phyloP scores from a whole-genome alignment of 73 alveolate genomes.

The Uronychia setigera region DNA sequence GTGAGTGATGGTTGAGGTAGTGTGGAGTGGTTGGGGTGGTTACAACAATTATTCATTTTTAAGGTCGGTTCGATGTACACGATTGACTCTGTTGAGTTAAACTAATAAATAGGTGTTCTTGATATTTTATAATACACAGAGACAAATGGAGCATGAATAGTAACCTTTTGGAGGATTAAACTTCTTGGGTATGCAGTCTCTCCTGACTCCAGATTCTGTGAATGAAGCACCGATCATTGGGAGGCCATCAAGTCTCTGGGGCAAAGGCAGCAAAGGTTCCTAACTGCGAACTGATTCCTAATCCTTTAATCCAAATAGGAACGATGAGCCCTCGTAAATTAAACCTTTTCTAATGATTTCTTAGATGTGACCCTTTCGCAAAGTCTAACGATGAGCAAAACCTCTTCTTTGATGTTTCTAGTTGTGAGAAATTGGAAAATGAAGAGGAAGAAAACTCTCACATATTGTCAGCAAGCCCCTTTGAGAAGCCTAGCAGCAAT shows the following conservation, averaged over 20 bases:
- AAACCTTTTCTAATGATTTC: not conserved
- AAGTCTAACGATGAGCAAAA: no score
- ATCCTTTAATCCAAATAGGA: not conserved
- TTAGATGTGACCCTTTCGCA: no score
- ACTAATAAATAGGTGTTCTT: not conserved
- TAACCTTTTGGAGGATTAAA: not conserved
- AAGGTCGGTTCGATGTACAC: no score
- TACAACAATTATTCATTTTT: no score
- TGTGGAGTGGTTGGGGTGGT: no score
- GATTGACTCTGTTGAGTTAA: no score
- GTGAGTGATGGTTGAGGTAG: no score
- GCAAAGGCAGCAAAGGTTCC: not conserved
- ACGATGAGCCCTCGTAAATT: not conserved
- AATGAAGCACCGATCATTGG: not conserved
- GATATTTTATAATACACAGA: not conserved
- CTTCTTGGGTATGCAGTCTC: not conserved
- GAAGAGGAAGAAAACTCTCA: not conserved
- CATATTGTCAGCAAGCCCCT: not conserved
- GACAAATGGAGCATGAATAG: not conserved
- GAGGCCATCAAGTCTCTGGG: not conserved
- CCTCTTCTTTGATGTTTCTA: no score
- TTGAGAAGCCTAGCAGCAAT: not conserved
- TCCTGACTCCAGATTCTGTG: not conserved
- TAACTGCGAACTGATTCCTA: not conserved
- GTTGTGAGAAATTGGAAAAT: not conserved